Conservation (phyloP, 192 early-diverging fungal genomes). For the Helicostylum pulchrum region DNA sequence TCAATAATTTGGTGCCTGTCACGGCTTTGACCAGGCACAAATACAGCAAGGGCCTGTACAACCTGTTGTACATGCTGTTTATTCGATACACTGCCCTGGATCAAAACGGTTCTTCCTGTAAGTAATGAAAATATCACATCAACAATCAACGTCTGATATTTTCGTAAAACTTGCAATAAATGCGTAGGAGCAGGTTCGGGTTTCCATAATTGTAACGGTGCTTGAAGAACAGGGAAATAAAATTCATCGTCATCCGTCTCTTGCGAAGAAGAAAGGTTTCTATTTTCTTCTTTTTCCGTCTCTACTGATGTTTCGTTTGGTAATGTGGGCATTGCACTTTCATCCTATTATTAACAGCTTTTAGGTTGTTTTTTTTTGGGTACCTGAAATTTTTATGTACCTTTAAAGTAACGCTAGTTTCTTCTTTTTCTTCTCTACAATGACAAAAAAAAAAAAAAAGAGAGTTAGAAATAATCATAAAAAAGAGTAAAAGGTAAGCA, state of each 20-base stretch:
- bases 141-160: constrained; percentile 22
- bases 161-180: constrained; percentile 14
- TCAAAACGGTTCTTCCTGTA: constrained; percentile 28
- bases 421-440: background rate
- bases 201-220: constrained; percentile 19
- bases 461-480: background rate
- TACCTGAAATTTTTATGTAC: background rate
- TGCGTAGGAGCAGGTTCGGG: background rate
- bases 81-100: constrained; percentile 19
- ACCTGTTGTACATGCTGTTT: constrained; percentile 17
- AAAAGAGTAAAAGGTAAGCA: too few relatives aligned
- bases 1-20: constrained; percentile 22
- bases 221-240: constrained; percentile 7
- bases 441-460: background rate
- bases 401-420: background rate
- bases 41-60: constrained; percentile 27
- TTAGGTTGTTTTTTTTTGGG: background rate
- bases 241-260: background rate
- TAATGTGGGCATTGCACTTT: too few relatives aligned
- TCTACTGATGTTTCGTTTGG: too few relatives aligned
- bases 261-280: too few relatives aligned
- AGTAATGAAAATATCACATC: constrained; percentile 36
- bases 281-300: too few relatives aligned
- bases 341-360: too few relatives aligned
- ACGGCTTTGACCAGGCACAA: constrained; percentile 30